phyloP scores from a whole-genome alignment of 192 early-diverging fungal species.

The Linnemannia zychae region DNA sequence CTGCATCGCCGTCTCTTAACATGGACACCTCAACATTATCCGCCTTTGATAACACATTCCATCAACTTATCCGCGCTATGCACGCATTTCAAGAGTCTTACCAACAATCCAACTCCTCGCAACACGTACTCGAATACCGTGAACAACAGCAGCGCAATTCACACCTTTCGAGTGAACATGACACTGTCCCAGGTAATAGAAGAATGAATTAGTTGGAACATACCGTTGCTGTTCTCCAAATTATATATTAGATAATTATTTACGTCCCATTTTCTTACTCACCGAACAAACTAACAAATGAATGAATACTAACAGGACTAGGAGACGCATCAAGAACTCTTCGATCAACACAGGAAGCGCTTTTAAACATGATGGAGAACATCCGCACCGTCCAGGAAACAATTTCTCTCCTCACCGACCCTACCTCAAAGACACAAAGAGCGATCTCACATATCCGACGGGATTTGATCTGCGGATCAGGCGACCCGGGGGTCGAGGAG shows the following conservation, averaged over 20 bases:
- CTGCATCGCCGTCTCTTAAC: background rate
- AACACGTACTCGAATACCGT: background rate
- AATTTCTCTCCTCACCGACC: background rate
- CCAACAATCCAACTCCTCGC: background rate
- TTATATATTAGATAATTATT: too few species aligned
- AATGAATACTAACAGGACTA: background rate
- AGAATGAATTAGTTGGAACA: background rate
- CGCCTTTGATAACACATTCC: background rate
- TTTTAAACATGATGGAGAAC: slow-evolving; percentile 1
- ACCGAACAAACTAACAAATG: background rate
- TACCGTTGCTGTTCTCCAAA: too few species aligned
- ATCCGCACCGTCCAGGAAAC: background rate
- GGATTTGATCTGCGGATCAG: slow-evolving; percentile 7
- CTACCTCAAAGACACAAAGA: background rate
- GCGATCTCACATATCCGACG: background rate
- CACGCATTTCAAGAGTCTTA: background rate
- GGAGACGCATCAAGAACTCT: slow-evolving; percentile 4
- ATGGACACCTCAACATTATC: background rate
- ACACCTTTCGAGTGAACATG: background rate
- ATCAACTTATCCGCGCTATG: background rate
- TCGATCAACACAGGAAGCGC: background rate
- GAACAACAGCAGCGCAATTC: background rate
- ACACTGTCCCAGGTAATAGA: slow-evolving; percentile 11
- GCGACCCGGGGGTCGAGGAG: background rate
- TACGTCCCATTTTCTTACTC: background rate